Evolutionary conservation across 805 yeast genomes (phyloP), one percentile per base, ranked within the genome.

Genomic region (Priceomyces fermenticarens): DNA sequence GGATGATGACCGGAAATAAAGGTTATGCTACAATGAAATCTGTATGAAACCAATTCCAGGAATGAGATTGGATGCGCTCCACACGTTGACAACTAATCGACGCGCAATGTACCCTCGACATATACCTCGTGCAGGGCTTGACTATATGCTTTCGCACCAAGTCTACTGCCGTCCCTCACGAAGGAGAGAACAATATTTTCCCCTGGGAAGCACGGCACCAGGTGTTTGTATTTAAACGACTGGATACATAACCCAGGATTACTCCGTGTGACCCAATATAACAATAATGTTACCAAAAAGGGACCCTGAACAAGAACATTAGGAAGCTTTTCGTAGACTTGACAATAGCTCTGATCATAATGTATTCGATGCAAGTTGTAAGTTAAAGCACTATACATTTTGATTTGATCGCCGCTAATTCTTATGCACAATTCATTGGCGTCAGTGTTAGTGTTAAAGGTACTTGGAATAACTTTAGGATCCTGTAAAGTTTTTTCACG

Each of bases 311-410:
- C 81, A 1, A 91, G 63, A 0, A 82, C 58, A 28, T 70, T 67
- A 0, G 83, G 81, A 37, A 88, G 77, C 1, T 76, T 70, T 53
- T 91, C 98, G 2, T 51, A 41, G 13, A 36, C n/a, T 3, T 40
- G 49, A 6, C 88, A 73, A 56, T 86, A 87, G 1, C 48, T 47
- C 4, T 60, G 57, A 54, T 87, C 86, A 58, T 80, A 82, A 62
- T 91, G 99, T 30, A 91, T 87, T 43, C 75, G 73, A 61, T 91
- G 99, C 3, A 95, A 72, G 57, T 91, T 91, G 63, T 81, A 82
- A 1, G 93, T 82, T 39, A 93, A 58, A 10, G 87, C 83, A 34
- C 91, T 81, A 62, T 81, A 86, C 46, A 88, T 65, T 48, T 80
- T 72, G 28, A 80, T 67, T 30, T 78, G 69, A 6, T 36, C 34